A percentile compares a stretch with the other conserved stretches of the same genome.
Evolutionary conservation across 1,139 yeast species (phyloP).

Genomic region (Lizanozyma gosingica): DNA sequence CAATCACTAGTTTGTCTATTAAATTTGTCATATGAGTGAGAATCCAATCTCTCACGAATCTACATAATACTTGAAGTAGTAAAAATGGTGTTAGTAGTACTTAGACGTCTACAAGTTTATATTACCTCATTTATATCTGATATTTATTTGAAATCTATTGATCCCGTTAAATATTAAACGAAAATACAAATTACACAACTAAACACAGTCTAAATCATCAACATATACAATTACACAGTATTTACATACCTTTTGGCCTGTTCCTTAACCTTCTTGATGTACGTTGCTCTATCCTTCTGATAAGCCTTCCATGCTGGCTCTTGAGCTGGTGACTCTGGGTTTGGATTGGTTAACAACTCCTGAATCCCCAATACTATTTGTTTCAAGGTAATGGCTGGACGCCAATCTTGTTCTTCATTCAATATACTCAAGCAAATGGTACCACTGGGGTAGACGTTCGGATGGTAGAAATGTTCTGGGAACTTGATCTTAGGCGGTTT

Average conservation of each 20-base stretch:
- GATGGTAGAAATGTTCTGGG: slow-evolving; percentile 87
- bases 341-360: slow-evolving; percentile 82
- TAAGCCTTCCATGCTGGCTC: slow-evolving; percentile 92
- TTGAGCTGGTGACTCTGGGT: slow-evolving; percentile 95
- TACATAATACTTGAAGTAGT: no score
- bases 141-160: no score
- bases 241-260: slow-evolving; percentile 65
- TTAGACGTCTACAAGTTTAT: no score
- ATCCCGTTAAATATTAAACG: no score
- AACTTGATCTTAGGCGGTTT: slow-evolving; percentile 92
- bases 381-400: slow-evolving; percentile 90
- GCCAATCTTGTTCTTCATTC: slow-evolving; percentile 96
- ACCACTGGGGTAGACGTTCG: slow-evolving; percentile 95
- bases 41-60: no score
- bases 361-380: slow-evolving; percentile 90
- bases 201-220: no score
- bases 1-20: no score
- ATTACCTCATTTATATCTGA: no score
- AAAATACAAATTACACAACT: no score
- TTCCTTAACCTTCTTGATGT: slow-evolving; percentile 69
- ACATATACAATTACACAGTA: neutral
- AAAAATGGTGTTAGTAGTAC: no score
- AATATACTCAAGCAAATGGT: slow-evolving; percentile 87
- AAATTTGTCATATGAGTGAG: no score
- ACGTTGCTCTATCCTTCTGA: slow-evolving; percentile 54